Conservation (phyloP, 495 filamentous ascomycete species). For the Hypoxylon crocopeplum region DNA sequence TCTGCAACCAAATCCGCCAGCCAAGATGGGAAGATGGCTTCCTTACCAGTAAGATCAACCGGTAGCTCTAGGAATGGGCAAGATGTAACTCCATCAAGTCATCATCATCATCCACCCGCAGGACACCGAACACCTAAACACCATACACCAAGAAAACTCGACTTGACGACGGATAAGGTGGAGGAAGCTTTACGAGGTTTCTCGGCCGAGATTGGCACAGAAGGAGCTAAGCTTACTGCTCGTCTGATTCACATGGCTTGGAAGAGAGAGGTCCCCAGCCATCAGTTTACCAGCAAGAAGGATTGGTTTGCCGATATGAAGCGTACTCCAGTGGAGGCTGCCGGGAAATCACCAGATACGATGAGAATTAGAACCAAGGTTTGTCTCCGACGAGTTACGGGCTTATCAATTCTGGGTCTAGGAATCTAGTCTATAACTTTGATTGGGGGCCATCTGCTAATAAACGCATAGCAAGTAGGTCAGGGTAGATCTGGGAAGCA, state of each 20-base stretch:
- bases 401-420: neutral
- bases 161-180: slow-evolving; percentile 47
- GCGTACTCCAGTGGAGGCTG: slow-evolving; percentile 25
- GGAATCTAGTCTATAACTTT: neutral
- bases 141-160: slow-evolving; percentile 44
- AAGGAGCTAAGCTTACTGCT: slow-evolving; percentile 47
- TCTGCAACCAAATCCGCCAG: slow-evolving; percentile 13
- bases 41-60: slow-evolving; percentile 16
- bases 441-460: slow-evolving; percentile 2
- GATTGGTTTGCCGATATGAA: slow-evolving; percentile 52
- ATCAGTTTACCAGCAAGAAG: slow-evolving; percentile 43
- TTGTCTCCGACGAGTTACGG: slow-evolving; percentile 6
- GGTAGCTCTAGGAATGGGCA: slow-evolving; percentile 6
- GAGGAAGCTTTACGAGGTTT: slow-evolving; percentile 39
- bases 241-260: slow-evolving; percentile 48
- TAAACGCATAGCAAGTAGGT: slow-evolving; percentile 34
- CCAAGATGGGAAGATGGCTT: slow-evolving; percentile 25
- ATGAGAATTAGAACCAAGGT: slow-evolving; percentile 53
- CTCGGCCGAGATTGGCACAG: slow-evolving; percentile 41
- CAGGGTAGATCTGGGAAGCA: slow-evolving; percentile 46
- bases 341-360: slow-evolving; percentile 32
- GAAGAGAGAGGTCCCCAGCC: slow-evolving; percentile 44
- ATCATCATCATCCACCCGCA: slow-evolving; percentile 1
- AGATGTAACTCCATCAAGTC: slow-evolving; percentile 23
- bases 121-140: slow-evolving; percentile 39